Conservation (phyloP, 345 rosid species). For the Nephelium lappaceum region DNA sequence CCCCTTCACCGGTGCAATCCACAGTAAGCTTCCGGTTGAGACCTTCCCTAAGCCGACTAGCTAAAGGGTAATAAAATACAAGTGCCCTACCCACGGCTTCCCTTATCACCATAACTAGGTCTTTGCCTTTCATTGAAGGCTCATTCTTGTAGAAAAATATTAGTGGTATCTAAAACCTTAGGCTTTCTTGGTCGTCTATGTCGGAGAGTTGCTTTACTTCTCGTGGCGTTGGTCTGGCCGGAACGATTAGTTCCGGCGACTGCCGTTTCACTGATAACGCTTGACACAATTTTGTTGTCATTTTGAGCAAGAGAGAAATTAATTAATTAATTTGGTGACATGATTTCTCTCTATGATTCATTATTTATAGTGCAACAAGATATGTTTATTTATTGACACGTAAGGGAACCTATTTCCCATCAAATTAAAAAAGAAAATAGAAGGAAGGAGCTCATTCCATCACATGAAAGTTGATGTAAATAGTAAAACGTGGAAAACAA, state of each 20-base stretch:
- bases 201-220: not conserved
- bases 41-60: constrained; percentile 15
- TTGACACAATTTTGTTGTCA: too few species aligned
- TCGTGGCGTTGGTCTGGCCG: not conserved
- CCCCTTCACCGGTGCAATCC: constrained; percentile 16
- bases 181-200: constrained; percentile 14
- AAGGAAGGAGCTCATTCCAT: too few species aligned
- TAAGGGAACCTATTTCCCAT: not conserved
- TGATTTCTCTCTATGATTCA: too few species aligned
- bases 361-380: too few species aligned
- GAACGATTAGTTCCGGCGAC: not conserved
- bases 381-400: not conserved
- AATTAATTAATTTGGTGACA: too few species aligned
- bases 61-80: constrained; percentile 17
- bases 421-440: not conserved
- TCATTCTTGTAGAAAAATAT: constrained; percentile 7
- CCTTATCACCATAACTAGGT: not conserved
- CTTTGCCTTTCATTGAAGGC: not conserved
- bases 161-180: not conserved
- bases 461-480: too few species aligned
- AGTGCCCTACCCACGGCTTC: constrained; percentile 5
- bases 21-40: constrained; percentile 9
- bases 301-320: too few species aligned
- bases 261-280: not conserved
- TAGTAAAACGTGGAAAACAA: too few species aligned